Percentiles rank a stretch among this genome's conserved stretches.
These are phyloP conservation scores for Forsythia viridissima DNA, from an alignment of 257 asterid genomes.

Conservation along the genomic window DNA sequence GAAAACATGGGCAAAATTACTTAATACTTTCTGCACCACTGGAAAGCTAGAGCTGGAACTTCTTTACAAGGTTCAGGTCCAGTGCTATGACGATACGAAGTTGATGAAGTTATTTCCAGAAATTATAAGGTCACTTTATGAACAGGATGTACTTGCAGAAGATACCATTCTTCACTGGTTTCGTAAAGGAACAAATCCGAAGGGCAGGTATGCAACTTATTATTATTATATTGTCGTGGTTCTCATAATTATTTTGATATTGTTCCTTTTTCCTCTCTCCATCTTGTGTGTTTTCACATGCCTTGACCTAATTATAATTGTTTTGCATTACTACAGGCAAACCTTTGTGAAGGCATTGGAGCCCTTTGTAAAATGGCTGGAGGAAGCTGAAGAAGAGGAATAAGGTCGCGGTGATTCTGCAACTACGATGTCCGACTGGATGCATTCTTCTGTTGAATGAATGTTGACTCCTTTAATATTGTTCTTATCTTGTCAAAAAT, in stretches of 20 bases:
- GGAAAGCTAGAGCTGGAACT: conserved; percentile 95
- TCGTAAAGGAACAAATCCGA: conserved; percentile 81
- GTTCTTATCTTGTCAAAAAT: background rate
- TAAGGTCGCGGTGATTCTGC: conserved; percentile 18
- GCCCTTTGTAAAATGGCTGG: conserved; percentile 95
- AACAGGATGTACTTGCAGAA: conserved; percentile 95
- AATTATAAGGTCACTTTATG: conserved; percentile 86
- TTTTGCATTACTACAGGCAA: conserved; percentile 53
- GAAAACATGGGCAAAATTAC: conserved; percentile 79
- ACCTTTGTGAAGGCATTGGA: conserved; percentile 91
- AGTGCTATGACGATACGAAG: conserved; percentile 95
- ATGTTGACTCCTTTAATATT: background rate
- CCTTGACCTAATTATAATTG: background rate
- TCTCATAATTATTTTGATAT: background rate
- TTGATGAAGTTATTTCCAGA: conserved; percentile 97
- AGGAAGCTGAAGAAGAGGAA: conserved; percentile 98
- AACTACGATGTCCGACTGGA: background rate
- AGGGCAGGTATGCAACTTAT: conserved; percentile 70
- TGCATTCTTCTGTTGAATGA: background rate
- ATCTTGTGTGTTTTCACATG: background rate
- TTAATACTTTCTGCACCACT: conserved; percentile 79
- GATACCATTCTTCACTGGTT: conserved; percentile 97
- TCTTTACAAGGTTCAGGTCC: conserved; percentile 89
- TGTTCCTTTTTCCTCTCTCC: background rate
- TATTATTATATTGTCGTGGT: background rate